phyloP scores from a whole-genome alignment of 2,329 filamentous ascomycete genomes.

The Xylariaceae sp. region DNA sequence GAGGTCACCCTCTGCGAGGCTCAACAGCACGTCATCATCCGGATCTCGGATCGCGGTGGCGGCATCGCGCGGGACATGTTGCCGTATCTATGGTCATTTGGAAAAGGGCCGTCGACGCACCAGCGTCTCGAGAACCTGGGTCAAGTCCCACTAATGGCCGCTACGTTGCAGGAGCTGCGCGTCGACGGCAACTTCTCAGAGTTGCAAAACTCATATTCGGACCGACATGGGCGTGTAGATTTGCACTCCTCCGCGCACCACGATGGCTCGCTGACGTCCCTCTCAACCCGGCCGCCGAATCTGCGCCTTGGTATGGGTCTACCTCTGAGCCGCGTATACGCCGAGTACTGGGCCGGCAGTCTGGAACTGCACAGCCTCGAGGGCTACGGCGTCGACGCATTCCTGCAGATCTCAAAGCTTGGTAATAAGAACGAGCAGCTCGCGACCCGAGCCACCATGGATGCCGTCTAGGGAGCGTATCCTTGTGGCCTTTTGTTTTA shows the following conservation, averaged over 20 bases:
- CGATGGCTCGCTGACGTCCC: conserved; percentile 74
- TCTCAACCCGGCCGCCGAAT: conserved; percentile 84
- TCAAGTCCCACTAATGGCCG: conserved; percentile 88
- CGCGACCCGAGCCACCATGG: conserved; percentile 76
- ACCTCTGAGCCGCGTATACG: conserved; percentile 91
- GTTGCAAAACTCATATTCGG: conserved; percentile 30
- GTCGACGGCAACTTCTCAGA: conserved; percentile 45
- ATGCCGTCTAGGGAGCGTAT: conserved; percentile 63
- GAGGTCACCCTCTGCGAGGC: conserved; percentile 95
- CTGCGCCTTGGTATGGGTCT: conserved; percentile 90
- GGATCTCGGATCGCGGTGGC: conserved; percentile 93
- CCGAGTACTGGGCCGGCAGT: conserved; percentile 96
- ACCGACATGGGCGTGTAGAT: not conserved
- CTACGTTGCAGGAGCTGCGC: conserved; percentile 86
- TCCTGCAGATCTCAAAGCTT: conserved; percentile 92
- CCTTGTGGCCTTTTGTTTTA: conserved; percentile 1
- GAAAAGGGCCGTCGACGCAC: conserved; percentile 83
- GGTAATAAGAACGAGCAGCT: conserved; percentile 98
- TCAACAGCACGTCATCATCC: conserved; percentile 91
- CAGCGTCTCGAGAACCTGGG: conserved; percentile 83
- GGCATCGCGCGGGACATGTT: conserved; percentile 85
- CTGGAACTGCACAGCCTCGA: conserved; percentile 91
- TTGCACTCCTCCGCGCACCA: conserved; percentile 26
- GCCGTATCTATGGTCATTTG: conserved; percentile 95
- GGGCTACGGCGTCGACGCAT: conserved; percentile 94